phyloP scores from a whole-genome alignment of 129 eudicot species.

The Chrysanthemum makinoi region DNA sequence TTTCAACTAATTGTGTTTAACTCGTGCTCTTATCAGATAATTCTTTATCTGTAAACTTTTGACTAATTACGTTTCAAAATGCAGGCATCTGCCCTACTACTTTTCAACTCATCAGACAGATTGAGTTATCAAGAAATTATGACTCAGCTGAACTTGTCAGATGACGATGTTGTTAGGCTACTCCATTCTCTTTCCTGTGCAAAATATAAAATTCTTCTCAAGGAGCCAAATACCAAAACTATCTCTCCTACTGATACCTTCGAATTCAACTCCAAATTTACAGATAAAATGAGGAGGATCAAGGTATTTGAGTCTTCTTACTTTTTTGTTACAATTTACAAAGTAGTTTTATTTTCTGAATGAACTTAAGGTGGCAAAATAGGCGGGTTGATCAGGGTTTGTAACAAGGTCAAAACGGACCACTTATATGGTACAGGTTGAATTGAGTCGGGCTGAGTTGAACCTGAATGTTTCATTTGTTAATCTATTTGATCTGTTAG shows the following conservation, averaged over 20 bases:
- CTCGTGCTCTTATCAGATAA: neutral
- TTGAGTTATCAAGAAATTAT: constrained; percentile 79
- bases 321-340: neutral
- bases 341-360: neutral
- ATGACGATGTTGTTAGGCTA: constrained; percentile 85
- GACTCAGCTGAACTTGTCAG: constrained; percentile 78
- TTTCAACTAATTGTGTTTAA: neutral
- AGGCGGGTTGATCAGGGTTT: too few relatives aligned
- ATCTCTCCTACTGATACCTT: constrained; percentile 70
- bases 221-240: constrained; percentile 92
- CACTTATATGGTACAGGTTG: too few relatives aligned
- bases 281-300: constrained; percentile 94
- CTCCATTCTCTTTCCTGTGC: constrained; percentile 98
- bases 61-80: constrained; percentile 18
- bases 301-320: constrained; percentile 41
- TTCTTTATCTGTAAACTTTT: neutral
- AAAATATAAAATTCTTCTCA: constrained; percentile 77
- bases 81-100: constrained; percentile 86
- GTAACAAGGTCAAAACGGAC: too few relatives aligned
- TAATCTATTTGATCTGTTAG: too few relatives aligned
- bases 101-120: constrained; percentile 75
- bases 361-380: neutral
- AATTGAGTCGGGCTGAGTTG: too few relatives aligned
- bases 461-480: too few relatives aligned
- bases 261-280: constrained; percentile 81